Conservation (phyloP, 192 early-diverging fungal genomes). For the Coemansia sp. region DNA sequence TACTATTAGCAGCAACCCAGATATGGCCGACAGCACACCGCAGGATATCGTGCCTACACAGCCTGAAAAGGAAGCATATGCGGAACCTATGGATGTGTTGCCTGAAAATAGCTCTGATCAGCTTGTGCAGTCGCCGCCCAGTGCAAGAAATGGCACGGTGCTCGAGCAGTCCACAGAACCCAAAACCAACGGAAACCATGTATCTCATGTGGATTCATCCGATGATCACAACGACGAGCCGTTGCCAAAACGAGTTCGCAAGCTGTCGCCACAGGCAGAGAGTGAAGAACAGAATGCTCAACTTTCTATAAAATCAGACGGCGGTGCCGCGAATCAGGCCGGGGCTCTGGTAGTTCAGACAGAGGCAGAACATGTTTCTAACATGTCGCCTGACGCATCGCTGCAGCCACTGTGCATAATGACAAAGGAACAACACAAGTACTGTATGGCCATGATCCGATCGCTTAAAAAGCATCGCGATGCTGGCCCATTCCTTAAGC, state of each 20-base stretch:
- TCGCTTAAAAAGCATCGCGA: constrained; percentile 79
- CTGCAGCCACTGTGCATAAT: constrained; percentile 44
- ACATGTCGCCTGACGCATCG: background rate
- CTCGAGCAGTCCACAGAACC: constrained; percentile 2
- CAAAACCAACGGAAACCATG: constrained; percentile 17
- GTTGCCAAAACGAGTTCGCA: constrained; percentile 40
- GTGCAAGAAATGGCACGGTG: background rate
- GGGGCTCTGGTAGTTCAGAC: background rate
- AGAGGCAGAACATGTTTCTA: background rate
- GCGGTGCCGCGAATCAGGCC: background rate
- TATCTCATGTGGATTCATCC: background rate
- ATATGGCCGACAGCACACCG: too few relatives aligned
- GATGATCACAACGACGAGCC: constrained; percentile 17
- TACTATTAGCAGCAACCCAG: background rate
- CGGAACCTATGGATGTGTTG: background rate
- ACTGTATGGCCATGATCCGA: constrained; percentile 71
- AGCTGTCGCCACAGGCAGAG: constrained; percentile 7
- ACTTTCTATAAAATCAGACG: background rate
- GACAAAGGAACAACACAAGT: constrained; percentile 83
- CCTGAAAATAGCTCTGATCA: background rate
- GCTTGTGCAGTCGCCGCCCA: background rate
- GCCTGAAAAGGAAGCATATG: background rate
- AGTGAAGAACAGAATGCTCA: constrained; percentile 4
- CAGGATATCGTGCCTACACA: background rate
- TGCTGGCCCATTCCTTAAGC: constrained; percentile 80